phyloP scores from a whole-genome alignment of 306 rosid species.

The Fragaria iinumae region DNA sequence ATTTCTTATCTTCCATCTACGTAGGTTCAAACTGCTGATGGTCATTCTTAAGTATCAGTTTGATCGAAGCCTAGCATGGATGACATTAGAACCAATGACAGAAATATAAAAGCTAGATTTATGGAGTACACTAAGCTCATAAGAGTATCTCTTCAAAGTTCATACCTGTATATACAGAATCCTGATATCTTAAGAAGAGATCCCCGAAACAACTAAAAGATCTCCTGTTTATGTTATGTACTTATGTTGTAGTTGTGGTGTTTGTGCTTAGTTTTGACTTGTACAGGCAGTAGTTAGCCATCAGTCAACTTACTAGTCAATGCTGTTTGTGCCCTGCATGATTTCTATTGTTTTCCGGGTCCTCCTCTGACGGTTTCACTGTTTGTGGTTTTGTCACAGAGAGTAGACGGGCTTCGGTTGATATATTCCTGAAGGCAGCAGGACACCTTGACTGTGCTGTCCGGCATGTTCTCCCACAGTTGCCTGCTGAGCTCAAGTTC shows the following conservation, averaged over 20 bases:
- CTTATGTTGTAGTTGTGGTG: background rate
- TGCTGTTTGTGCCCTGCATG: constrained; percentile 10
- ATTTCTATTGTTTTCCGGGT: constrained; percentile 8
- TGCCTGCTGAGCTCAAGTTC: constrained; percentile 80
- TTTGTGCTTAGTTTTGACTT: background rate
- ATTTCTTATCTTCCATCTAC: background rate
- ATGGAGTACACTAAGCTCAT: background rate
- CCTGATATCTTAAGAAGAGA: constrained; percentile 1
- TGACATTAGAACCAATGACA: background rate
- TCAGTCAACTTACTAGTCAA: constrained; percentile 1
- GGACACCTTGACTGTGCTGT: constrained; percentile 97
- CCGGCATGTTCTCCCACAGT: constrained; percentile 83
- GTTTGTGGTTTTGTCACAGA: constrained; percentile 51
- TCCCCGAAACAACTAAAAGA: background rate
- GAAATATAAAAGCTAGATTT: background rate
- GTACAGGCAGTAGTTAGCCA: constrained; percentile 4
- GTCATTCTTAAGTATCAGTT: background rate
- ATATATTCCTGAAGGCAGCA: constrained; percentile 85
- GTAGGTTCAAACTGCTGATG: background rate
- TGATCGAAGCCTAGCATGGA: background rate
- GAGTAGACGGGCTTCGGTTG: constrained; percentile 79
- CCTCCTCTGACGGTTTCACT: constrained; percentile 7
- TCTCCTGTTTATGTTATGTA: background rate
- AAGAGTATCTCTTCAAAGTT: background rate
- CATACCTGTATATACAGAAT: background rate